phyloP scores from a whole-genome alignment of 2,329 filamentous ascomycete species.

The Neonectria punicea region DNA sequence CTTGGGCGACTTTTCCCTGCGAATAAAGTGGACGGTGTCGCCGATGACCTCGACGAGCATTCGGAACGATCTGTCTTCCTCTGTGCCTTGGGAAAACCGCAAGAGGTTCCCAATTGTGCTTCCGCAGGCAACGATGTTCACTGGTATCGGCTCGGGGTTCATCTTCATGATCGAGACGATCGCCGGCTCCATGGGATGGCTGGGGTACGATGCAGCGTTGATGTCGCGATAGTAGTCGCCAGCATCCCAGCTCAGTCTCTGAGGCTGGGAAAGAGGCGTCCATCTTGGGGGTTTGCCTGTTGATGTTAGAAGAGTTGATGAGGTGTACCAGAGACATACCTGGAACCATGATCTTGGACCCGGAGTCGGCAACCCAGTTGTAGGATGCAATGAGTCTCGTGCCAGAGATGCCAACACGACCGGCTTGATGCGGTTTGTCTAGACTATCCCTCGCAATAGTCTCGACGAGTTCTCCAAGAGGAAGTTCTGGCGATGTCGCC shows the following conservation, averaged over 20 bases:
- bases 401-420: constrained; percentile 45
- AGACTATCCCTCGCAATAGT: constrained; percentile 27
- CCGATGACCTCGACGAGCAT: constrained; percentile 67
- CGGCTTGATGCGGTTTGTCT: background rate
- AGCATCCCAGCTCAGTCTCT: constrained; percentile 46
- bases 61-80: constrained; percentile 64
- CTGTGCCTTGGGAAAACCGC: constrained; percentile 59
- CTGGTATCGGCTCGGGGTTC: constrained; percentile 25
- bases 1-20: constrained; percentile 68
- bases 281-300: constrained; percentile 39
- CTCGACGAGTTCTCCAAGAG: constrained; percentile 39
- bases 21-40: constrained; percentile 70
- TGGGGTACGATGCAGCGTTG: constrained; percentile 62
- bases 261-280: constrained; percentile 24
- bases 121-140: constrained; percentile 71
- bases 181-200: constrained; percentile 62
- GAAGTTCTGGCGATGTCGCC: constrained; percentile 26
- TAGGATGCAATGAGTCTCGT: constrained; percentile 58
- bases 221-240: constrained; percentile 64
- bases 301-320: constrained; percentile 9
- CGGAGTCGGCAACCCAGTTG: constrained; percentile 57
- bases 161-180: constrained; percentile 52
- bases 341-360: constrained; percentile 57
- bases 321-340: constrained; percentile 37
- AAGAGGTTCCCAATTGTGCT: constrained; percentile 71